phyloP scores from a whole-genome alignment of 805 yeast genomes.

The Candida silvicultrix region DNA sequence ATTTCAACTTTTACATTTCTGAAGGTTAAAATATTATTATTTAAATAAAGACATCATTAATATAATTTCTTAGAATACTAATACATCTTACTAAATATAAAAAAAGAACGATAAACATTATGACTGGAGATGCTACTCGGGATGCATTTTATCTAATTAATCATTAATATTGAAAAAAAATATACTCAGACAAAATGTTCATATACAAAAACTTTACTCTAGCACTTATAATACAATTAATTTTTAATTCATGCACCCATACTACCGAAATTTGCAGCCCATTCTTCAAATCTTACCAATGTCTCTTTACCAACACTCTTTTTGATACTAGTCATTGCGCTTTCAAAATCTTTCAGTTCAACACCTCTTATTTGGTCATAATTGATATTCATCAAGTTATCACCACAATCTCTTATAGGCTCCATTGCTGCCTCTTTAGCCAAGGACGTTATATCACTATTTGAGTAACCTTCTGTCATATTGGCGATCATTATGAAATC shows the following conservation, averaged over 20 bases:
- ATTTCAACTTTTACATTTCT: no score
- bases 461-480: slow-evolving; percentile 81
- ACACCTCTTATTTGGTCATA: slow-evolving; percentile 80
- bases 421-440: slow-evolving; percentile 99
- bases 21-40: no score
- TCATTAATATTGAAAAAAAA: no score
- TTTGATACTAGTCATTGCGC: slow-evolving; percentile 70
- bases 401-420: slow-evolving; percentile 87
- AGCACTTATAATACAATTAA: no score
- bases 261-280: slow-evolving; percentile 87
- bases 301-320: slow-evolving; percentile 89
- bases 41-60: no score
- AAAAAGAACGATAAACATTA: no score
- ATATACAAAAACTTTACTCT: no score
- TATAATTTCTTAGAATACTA: no score
- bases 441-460: slow-evolving; percentile 89
- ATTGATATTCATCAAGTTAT: slow-evolving; percentile 59
- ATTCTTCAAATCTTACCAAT: slow-evolving; percentile 69
- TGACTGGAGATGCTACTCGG: no score
- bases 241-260: slow-evolving; percentile 84
- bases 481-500: slow-evolving; percentile 59
- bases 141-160: no score
- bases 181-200: no score
- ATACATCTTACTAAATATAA: no score
- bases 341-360: slow-evolving; percentile 64